Percentiles rank a stretch among this genome's conserved stretches.
These are phyloP conservation scores for Camellia japonica DNA, from an alignment of 148 eudicot genomes.

Conservation along the genomic window DNA sequence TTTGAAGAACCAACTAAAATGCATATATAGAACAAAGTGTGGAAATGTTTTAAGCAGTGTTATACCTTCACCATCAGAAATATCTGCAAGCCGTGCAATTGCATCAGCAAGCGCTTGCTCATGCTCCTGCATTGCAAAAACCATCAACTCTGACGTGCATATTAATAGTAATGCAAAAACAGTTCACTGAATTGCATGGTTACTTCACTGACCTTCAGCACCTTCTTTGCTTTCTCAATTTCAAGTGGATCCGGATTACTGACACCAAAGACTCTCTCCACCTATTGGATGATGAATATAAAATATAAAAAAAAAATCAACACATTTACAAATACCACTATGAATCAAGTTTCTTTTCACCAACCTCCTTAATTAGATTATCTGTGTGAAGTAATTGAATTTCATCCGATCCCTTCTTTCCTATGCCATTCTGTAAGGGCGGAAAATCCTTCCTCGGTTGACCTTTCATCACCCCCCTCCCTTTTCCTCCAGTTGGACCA, in stretches of 20 bases:
- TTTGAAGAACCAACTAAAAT: neutral
- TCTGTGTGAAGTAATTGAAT: slow-evolving; percentile 62
- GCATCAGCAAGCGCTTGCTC: slow-evolving; percentile 57
- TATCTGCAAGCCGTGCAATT: slow-evolving; percentile 46
- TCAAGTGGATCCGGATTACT: slow-evolving; percentile 57
- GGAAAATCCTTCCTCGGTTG: slow-evolving; percentile 48
- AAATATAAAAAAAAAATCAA: neutral
- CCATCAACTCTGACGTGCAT: neutral
- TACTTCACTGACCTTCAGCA: slow-evolving; percentile 43
- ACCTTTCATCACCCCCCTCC: slow-evolving; percentile 48
- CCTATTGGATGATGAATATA: slow-evolving; percentile 32
- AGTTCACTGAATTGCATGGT: neutral
- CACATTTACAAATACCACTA: neutral
- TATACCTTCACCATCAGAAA: slow-evolving; percentile 63
- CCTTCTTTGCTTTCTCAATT: slow-evolving; percentile 62
- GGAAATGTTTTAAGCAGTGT: neutral
- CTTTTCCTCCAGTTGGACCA: slow-evolving; percentile 48
- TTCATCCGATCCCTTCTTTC: slow-evolving; percentile 50
- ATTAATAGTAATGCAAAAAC: neutral
- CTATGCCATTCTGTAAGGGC: slow-evolving; percentile 58
- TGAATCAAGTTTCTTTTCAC: slow-evolving; percentile 8
- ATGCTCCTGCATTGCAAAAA: slow-evolving; percentile 40
- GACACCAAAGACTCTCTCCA: slow-evolving; percentile 59
- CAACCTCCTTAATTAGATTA: slow-evolving; percentile 59
- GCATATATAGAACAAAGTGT: neutral